Evolutionary conservation across 2,329 filamentous ascomycete species (phyloP).

Genomic region (Pezizomycotina sp.): DNA sequence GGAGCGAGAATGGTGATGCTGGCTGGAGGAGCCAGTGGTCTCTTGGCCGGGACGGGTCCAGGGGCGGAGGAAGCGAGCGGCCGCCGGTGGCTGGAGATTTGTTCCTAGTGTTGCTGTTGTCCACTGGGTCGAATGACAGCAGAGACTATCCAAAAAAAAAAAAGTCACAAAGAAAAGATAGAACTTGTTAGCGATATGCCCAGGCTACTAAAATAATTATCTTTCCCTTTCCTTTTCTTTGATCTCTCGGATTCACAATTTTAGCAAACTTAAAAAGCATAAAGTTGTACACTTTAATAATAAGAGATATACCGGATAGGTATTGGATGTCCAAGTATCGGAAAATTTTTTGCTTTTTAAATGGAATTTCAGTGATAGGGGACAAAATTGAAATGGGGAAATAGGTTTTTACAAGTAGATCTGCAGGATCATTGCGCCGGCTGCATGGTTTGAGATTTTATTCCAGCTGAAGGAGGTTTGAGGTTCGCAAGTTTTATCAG

Average conservation of each 20-base stretch:
- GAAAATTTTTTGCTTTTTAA: neutral
- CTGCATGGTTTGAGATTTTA: conserved; percentile 8
- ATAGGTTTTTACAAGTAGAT: conserved; percentile 11
- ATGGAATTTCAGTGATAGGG: no score
- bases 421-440: conserved; percentile 13
- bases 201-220: conserved; percentile 3
- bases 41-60: no score
- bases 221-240: neutral
- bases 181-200: neutral
- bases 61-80: no score
- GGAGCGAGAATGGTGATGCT: no score
- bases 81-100: no score
- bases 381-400: no score
- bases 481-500: conserved; percentile 6
- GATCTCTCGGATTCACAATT: neutral
- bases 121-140: no score
- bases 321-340: no score
- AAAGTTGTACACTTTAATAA: no score
- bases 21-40: no score
- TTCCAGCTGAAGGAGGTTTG: conserved; percentile 7
- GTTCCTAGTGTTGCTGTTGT: no score
- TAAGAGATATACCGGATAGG: no score
- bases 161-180: conserved; percentile 3
- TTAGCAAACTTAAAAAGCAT: neutral
- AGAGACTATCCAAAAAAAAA: neutral